Base-by-base conservation (phyloP, 208 protist species). In the Polymyxa betae region DNA sequence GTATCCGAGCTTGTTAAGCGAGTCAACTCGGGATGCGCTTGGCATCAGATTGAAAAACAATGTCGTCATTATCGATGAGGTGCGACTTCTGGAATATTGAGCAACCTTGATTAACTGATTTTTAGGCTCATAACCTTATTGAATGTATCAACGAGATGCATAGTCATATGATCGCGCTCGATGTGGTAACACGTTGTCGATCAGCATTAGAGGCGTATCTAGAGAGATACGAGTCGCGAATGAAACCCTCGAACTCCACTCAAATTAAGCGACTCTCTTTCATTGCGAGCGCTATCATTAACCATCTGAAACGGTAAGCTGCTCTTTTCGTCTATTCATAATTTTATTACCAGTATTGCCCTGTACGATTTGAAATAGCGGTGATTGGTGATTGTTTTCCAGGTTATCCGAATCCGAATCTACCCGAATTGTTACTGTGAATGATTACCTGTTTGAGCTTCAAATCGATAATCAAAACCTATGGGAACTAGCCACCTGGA, bases 391-490 rank as follows among this genome's bases (percentile, higher is more conserved):
- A n/a, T n/a, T n/a, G n/a, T n/a, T n/a, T n/a, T n/a, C n/a, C n/a
- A n/a, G n/a, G n/a, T n/a, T n/a, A n/a, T n/a, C n/a, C n/a, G n/a
- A n/a, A 66, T 66, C 54, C 16, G 29, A 66, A 66, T 16, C 54
- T 16, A 66, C 54, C 29, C 54, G 29, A 16, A 29, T 66, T 66
- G 54, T 29, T 29, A 66, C 54, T 32, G 54, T 66, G 20, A 66
- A 66, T 66, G 54, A 66, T 66, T 66, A 32, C 54, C 16, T 66
- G 20, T 66, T 66, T 29, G 54, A 66, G 20, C 20, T 66, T 29
- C 20, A 29, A 16, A 66, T 66, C 54, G 54, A 66, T 66, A 66
- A 66, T 66, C 54, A 66, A 29, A 66, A 66, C 54, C 54, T 66
- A 29, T 66, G 54, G 54, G 54, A 66, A 32, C 16, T 29, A 29